These are phyloP conservation scores for Lippia alba DNA, from an alignment of 305 asterid species.

Conservation along the genomic window DNA sequence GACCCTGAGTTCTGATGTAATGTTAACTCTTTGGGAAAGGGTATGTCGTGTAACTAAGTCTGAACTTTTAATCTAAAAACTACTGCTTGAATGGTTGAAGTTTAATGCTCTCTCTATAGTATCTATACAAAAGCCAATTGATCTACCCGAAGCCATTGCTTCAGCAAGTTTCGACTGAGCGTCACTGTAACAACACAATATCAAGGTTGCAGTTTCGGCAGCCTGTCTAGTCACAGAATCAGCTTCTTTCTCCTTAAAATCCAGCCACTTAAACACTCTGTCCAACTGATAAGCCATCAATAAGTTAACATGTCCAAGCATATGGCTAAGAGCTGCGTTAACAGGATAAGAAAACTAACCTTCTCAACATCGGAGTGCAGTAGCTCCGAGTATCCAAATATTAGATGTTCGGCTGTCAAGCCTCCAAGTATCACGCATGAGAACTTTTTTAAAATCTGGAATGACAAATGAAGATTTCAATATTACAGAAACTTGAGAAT, in stretches of 20 bases:
- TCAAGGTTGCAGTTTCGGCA: conserved; percentile 45
- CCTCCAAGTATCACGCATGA: conserved; percentile 68
- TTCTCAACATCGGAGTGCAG: conserved; percentile 72
- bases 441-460: conserved; percentile 54
- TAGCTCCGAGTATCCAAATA: conserved; percentile 67
- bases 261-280: conserved; percentile 53
- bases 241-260: conserved; percentile 43
- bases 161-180: conserved; percentile 56
- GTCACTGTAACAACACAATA: conserved; percentile 46
- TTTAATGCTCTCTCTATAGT: conserved; percentile 49
- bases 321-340: neutral
- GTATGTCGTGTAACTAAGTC: too few species aligned
- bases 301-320: conserved; percentile 16
- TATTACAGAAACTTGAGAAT: neutral
- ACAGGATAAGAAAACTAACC: conserved; percentile 43
- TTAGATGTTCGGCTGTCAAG: conserved; percentile 60
- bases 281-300: conserved; percentile 46
- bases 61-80: too few species aligned
- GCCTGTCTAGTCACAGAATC: conserved; percentile 50
- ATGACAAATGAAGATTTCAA: neutral
- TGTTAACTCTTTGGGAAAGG: too few species aligned
- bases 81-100: neutral
- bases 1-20: too few species aligned
- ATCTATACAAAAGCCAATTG: conserved; percentile 71
- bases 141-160: conserved; percentile 67